phyloP scores from a whole-genome alignment of 2,329 filamentous ascomycete genomes.

The Trichoderma breve region DNA sequence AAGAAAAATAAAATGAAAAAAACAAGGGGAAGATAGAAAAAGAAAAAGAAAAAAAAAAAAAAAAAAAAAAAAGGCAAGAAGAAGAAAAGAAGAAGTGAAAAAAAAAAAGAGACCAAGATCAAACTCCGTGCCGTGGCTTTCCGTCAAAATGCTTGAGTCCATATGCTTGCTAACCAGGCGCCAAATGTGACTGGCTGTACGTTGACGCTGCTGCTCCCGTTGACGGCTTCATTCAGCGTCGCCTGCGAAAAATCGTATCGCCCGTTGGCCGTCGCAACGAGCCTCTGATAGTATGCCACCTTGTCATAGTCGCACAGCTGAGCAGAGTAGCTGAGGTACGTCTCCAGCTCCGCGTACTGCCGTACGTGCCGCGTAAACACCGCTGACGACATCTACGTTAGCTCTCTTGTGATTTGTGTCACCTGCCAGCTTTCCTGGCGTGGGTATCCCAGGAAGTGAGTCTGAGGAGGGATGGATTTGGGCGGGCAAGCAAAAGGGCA shows the following conservation, averaged over 20 bases:
- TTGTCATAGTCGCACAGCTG: conserved; percentile 48
- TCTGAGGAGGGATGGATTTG: not conserved
- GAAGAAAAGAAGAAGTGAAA: not conserved
- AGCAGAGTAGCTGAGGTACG: conserved; percentile 42
- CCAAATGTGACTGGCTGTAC: conserved; percentile 51
- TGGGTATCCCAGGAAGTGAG: not conserved
- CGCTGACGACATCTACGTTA: conserved; percentile 31
- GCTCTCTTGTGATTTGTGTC: not conserved
- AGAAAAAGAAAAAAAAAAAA: not conserved
- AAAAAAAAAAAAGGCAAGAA: not conserved
- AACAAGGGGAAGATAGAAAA: not conserved
- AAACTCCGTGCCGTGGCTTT: not conserved
- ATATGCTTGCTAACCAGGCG: conserved; percentile 48
- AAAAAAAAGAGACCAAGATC: not conserved
- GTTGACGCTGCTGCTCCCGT: conserved; percentile 36
- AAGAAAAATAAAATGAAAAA: not conserved
- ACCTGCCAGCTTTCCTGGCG: conserved; percentile 1
- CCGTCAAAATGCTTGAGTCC: conserved; percentile 21
- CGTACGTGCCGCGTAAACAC: conserved; percentile 39
- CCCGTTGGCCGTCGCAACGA: conserved; percentile 66
- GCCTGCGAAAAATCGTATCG: conserved; percentile 62
- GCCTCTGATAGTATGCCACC: conserved; percentile 56
- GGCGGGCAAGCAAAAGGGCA: conserved; percentile 15
- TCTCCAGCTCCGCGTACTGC: conserved; percentile 41
- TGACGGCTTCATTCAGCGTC: conserved; percentile 56